Conservation (phyloP, 1,139 yeast species). For the Zygoascus sp. region DNA sequence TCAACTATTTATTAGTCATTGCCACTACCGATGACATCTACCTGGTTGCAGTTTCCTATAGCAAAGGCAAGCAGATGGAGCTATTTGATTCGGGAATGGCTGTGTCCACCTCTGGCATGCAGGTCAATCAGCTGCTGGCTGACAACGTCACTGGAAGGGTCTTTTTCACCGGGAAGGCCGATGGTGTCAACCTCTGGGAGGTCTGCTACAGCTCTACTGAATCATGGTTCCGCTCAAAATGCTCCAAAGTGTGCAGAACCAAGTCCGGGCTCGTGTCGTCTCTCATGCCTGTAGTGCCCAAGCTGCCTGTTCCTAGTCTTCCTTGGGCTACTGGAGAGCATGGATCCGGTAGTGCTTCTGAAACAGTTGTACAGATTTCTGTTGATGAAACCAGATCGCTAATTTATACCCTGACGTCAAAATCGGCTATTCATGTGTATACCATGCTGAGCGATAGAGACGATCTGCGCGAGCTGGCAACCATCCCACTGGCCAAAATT, state of each 20-base stretch:
- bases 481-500: constrained; percentile 6
- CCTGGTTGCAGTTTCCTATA: constrained; percentile 66
- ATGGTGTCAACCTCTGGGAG: constrained; percentile 83
- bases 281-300: constrained; percentile 22
- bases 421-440: constrained; percentile 78
- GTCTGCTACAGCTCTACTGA: constrained; percentile 80
- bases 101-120: constrained; percentile 74
- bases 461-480: constrained; percentile 20
- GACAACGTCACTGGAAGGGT: constrained; percentile 70
- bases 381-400: constrained; percentile 69
- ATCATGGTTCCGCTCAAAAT: constrained; percentile 81
- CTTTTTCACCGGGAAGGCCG: constrained; percentile 73
- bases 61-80: constrained; percentile 47
- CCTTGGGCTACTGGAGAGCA: constrained; percentile 14
- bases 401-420: constrained; percentile 77
- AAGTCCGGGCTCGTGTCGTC: constrained; percentile 25
- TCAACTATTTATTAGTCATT: constrained; percentile 66
- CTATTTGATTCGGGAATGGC: constrained; percentile 80
- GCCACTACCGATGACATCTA: constrained; percentile 80
- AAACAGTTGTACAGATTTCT: constrained; percentile 17
- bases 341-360: constrained; percentile 16
- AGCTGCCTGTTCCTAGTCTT: constrained; percentile 14
- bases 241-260: constrained; percentile 66
- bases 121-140: constrained; percentile 58
- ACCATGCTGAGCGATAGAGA: constrained; percentile 41